Base-by-base conservation (phyloP, 1,139 yeast species). In the Chernovozyma aurita region DNA sequence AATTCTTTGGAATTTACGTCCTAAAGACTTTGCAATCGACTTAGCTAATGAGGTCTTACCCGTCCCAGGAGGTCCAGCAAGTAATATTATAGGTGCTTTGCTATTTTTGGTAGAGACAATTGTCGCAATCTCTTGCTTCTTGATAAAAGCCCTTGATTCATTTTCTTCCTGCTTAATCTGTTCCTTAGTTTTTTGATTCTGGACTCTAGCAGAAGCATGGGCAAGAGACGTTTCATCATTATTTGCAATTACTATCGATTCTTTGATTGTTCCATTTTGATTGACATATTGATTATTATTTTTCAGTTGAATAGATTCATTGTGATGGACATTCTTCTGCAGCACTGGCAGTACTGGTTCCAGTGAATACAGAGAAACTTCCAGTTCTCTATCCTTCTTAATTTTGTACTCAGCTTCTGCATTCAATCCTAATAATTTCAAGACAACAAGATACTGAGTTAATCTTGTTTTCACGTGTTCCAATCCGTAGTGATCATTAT, bases 41-140 rank as follows among this genome's bases (percentile, higher is more conserved):
- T 81, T 81, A 3, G 95, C 96, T 42, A 88, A 68, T 3, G 95
- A 85, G 0, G 97, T 88, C 55, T 88, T 88, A 28, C 97, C 97
- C 6, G 88, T 95, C 32, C 97, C 97, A 0, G 97, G 97, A 8
- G 97, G 97, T 0, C 97, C 97, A 3, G 88, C 88, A 41, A 90
- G 67, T 59, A 87, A 72, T 32, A 90, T 67, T 34, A 87, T 86
- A 20, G 95, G 92, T 6, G 92, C 73, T 50, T 75, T 77, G 45
- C 69, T 69, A 35, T 55, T 53, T 34, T 57, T 62, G 2, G 66
- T 56, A 9, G 63, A 59, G 29, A 57, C 46, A n/a, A 61, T 41
- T 0, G 61, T 51, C 35, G 55, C 50, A 26, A 44, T 42, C 14
- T 44, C 45, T 7, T 41, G 39, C 21, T 35, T 37, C 26, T 37